Base-by-base conservation (phyloP, 352 stramenopile species). In the Phytophthora colocasiae region DNA sequence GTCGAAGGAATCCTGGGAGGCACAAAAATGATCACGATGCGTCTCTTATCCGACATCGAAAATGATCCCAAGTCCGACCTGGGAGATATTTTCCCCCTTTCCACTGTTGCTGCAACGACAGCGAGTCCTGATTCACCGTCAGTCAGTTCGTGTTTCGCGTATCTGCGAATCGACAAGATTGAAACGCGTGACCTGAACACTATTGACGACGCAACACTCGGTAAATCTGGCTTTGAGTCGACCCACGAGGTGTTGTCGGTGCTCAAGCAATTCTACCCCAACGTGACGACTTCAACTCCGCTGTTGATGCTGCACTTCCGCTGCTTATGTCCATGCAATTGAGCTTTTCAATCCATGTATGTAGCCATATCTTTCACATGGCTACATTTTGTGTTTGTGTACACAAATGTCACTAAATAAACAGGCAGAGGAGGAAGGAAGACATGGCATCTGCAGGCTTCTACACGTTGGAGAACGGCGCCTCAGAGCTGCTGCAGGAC, bases 11-110 rank as follows among this genome's bases (percentile, higher is more conserved):
- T 93, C 27, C 41, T 85, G 1, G 17, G 40, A 4, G 52, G 73
- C 53, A 56, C 54, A 5, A 93, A 93, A 56, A 82, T 66, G 0
- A 73, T 91, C 32, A 93, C 83, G 22, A 92, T 93, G 78, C 85
- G 85, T 1, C 69, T 92, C 4, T 15, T 76, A 7, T 88, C 80
- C 1, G 85, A 91, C 51, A 43, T 77, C 3, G 34, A 69, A 15
- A 52, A 68, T 40, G 83, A 93, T 46, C 12, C 4, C 1, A 87
- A 89, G 46, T 93, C 85, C 29, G 78, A 91, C 54, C 65, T 93
- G 15, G 10, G 29, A 8, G 36, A 41, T 2, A 80, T 91, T 8
- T 80, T 71, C 32, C 40, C 36, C 2, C 62, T 73, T 36, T 73
- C 78, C 9, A 66, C 74, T 8, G 80, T 81, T 19, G 17, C 70